Conservation (phyloP, 1,284 basidiomycete genomes). For the Pyrrhoderma lamaoense region DNA sequence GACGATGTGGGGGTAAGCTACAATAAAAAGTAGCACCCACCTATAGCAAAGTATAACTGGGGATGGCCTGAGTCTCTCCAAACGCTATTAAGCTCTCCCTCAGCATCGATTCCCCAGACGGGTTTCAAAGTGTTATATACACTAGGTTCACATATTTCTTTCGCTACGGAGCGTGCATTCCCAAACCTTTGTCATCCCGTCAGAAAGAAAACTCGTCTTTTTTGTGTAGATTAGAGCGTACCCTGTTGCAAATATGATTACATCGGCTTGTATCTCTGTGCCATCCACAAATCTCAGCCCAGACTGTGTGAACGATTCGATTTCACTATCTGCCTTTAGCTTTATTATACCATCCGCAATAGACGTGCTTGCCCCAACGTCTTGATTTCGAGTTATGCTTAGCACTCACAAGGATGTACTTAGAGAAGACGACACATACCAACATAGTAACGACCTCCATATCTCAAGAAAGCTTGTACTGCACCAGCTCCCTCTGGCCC, state of each 20-base stretch:
- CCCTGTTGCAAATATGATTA: constrained; percentile 41
- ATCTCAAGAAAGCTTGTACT: constrained; percentile 28
- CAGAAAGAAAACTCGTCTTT: constrained; percentile 8
- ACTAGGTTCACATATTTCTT: constrained; percentile 31
- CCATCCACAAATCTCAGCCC: constrained; percentile 38
- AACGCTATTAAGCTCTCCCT: constrained; percentile 37
- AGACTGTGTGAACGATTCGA: constrained; percentile 29
- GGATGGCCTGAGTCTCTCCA: constrained; percentile 29
- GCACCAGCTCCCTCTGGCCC: constrained; percentile 34
- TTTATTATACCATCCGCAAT: constrained; percentile 40
- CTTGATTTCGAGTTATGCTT: constrained; percentile 17
- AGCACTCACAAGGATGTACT: background rate
- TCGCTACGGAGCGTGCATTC: constrained; percentile 26
- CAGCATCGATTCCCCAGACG: constrained; percentile 39
- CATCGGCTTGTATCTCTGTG: constrained; percentile 36
- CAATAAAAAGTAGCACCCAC: constrained; percentile 18
- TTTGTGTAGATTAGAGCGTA: constrained; percentile 20
- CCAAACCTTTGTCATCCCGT: background rate
- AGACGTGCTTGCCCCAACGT: constrained; percentile 32
- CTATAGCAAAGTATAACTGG: constrained; percentile 31
- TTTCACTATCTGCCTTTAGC: constrained; percentile 34
- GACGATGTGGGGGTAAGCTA: constrained; percentile 3
- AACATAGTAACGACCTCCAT: constrained; percentile 39
- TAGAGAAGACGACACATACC: constrained; percentile 20
- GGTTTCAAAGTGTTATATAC: constrained; percentile 31